Percentiles rank a stretch among this genome's conserved stretches.
Conservation (phyloP, 208 protist species). For the Vickermania ingenoplastis region DNA sequence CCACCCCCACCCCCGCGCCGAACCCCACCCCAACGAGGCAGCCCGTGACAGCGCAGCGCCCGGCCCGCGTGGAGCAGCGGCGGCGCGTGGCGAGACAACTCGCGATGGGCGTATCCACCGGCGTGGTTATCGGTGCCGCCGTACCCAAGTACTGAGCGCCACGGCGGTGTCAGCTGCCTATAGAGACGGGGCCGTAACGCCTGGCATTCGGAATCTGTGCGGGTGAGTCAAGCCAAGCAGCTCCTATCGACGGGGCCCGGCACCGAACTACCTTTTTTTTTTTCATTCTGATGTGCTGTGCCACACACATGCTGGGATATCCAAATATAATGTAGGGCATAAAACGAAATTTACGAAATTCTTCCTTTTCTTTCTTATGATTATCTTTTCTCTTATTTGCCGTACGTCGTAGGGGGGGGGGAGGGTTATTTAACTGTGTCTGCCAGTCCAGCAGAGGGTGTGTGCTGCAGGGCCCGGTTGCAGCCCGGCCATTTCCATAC, state of each 20-base stretch:
- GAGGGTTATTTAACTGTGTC: too few relatives aligned
- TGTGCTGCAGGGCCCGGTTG: too few relatives aligned
- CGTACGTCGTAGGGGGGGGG: too few relatives aligned
- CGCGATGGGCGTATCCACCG: constrained; percentile 7
- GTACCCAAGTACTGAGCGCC: neutral
- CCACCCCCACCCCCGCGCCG: neutral
- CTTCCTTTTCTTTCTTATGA: too few relatives aligned
- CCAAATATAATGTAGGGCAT: neutral
- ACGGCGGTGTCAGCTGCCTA: neutral
- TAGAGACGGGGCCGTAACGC: neutral
- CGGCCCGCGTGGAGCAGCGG: neutral
- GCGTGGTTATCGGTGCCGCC: constrained; percentile 3
- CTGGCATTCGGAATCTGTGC: neutral
- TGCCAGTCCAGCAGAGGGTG: too few relatives aligned
- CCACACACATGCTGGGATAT: neutral
- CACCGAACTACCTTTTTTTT: too few relatives aligned
- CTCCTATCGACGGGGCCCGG: too few relatives aligned
- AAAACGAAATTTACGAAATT: too few relatives aligned
- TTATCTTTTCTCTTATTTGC: too few relatives aligned
- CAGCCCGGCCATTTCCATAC: too few relatives aligned
- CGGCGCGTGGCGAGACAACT: neutral
- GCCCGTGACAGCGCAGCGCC: neutral
- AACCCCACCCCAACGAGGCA: too few relatives aligned
- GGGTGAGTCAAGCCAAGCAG: too few relatives aligned
- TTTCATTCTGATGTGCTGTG: neutral